Base-by-base conservation (phyloP, 2,329 filamentous ascomycete genomes). In the Ceratocystis alfenasii region DNA sequence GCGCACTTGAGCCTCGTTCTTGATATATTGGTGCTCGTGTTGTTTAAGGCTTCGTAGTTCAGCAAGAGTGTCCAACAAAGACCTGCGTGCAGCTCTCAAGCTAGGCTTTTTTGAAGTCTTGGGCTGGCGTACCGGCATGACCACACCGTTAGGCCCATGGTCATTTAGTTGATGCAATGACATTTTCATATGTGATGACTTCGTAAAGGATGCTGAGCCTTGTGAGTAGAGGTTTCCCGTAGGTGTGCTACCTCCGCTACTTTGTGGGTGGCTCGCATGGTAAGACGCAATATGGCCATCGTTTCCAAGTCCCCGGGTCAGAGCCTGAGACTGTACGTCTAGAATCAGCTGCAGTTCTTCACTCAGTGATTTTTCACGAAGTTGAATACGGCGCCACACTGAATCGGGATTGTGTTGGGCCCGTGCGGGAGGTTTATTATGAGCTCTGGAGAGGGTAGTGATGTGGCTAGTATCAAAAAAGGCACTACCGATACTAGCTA, bases 31-130 rank as follows among this genome's bases (percentile, higher is more conserved):
- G n/a, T 85, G 78, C 74, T 91, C 87, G 66, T 90, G 87, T 2
- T 78, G 77, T 72, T 90, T 90, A 30, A 92, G 75, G 7, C 80
- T 79, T 0, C 83, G 83, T 4, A 92, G 76, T 64, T 85, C 82
- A 2, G 79, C 76, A 73, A 92, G 87, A 62, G 83, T 80, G 62
- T 78, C 80, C 17, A 82, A 79, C 6, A 93, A 80, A 0, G 85
- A 86, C 33, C 80, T 78, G n/a, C 89, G 80, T 0, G 87, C 86
- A 20, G 81, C 80, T 33, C 79, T 79, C 15, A 91, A 77, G 0
- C 85, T 81, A 7, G 83, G 73, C 45, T 79, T 82, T 65, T 78
- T 79, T 55, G 75, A 70, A 17, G 70, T 69, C 36, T 76, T 77
- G 0, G 84, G 84, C 69, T 87, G 84, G 33, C 80, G 80, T 46